Base-by-base conservation (phyloP, 116 monocot species). In the Trichopus zeylanicus region DNA sequence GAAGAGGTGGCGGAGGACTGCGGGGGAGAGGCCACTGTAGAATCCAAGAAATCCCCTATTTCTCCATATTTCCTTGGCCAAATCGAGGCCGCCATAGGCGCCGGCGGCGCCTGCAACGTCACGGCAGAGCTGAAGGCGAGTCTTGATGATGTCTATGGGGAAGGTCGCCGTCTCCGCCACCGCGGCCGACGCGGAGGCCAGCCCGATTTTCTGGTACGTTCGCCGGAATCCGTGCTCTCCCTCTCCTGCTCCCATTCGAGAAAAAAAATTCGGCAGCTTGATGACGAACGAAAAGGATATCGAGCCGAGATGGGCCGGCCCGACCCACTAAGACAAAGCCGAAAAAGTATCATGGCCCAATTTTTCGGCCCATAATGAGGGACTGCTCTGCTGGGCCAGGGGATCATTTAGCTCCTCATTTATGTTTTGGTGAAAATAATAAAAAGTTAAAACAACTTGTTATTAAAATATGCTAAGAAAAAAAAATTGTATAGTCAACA, bases 111-210 rank as follows among this genome's bases (percentile, higher is more conserved):
- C 11, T 19, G 26, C 7, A 53, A 39, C 10, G 29, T 24, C 18
- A 23, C 38, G 18, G 62, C 58, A 75, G 72, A 85, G 82, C 69
- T 89, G 89, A 31, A 94, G 86, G 55, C 86, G 65, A 11, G 89
- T 94, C 69, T 94, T 94, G 46, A 82, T 29, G 35, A 67, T 75
- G 68, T 93, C 89, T 28, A 89, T 82, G 23, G 89, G 93, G 69
- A 85, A 93, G 19, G 89, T 88, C 27, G 73, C 67, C 26, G 80
- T 55, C 75, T 93, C 89, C 7, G 93, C 79, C 55, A 56, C 73
- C 0, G 89, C 70, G 2, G 93, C 93, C 0, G 93, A 67, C 48
- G 64, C 26, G 18, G 78, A 72, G 2, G 72, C 51, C 16, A 78
- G 46, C 1, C 31, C 13, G 27, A 72, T 23, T 55, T 72, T 67